A percentile compares a stretch with the other conserved stretches of the same genome.
These are phyloP conservation scores for Epichloe uncinata DNA, from an alignment of 2,329 filamentous ascomycete species.

Conservation along the genomic window DNA sequence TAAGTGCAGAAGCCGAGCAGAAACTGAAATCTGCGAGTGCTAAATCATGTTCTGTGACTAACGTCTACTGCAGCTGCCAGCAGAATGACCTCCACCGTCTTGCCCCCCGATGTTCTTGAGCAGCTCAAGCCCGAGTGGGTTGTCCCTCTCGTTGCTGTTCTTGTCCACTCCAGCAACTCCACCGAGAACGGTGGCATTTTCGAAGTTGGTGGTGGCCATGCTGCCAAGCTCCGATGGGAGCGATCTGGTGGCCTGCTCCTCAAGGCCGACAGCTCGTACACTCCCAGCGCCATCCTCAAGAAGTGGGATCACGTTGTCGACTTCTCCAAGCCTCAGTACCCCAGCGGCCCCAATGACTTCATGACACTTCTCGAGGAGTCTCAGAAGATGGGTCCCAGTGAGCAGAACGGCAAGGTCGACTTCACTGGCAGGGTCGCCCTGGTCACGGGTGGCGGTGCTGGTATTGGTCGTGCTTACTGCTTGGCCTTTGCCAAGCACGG, in stretches of 20 bases:
- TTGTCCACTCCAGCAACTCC: slow-evolving; percentile 76
- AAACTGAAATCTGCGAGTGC: no score
- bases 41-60: background rate
- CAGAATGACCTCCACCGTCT: slow-evolving; percentile 88
- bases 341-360: slow-evolving; percentile 77
- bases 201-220: slow-evolving; percentile 83
- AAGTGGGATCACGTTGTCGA: slow-evolving; percentile 83
- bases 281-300: slow-evolving; percentile 72
- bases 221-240: slow-evolving; percentile 93
- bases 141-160: slow-evolving; percentile 77
- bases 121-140: slow-evolving; percentile 88
- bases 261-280: slow-evolving; percentile 79
- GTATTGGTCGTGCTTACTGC: slow-evolving; percentile 82
- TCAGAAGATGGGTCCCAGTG: slow-evolving; percentile 60
- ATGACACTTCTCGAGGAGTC: slow-evolving; percentile 74
- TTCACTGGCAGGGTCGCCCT: slow-evolving; percentile 78
- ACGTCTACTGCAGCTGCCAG: slow-evolving; percentile 52
- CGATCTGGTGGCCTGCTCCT: slow-evolving; percentile 77
- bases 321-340: slow-evolving; percentile 69
- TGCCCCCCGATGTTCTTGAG: slow-evolving; percentile 85
- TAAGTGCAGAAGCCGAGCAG: slow-evolving; percentile 18
- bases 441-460: slow-evolving; percentile 77
- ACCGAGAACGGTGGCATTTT: slow-evolving; percentile 80
- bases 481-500: slow-evolving; percentile 77
- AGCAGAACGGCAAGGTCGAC: slow-evolving; percentile 58